A percentile compares a stretch with the other conserved stretches of the same genome.
These are phyloP conservation scores for Phaffia tasmanica DNA, from an alignment of 768 basidiomycete species.

Conservation along the genomic window DNA sequence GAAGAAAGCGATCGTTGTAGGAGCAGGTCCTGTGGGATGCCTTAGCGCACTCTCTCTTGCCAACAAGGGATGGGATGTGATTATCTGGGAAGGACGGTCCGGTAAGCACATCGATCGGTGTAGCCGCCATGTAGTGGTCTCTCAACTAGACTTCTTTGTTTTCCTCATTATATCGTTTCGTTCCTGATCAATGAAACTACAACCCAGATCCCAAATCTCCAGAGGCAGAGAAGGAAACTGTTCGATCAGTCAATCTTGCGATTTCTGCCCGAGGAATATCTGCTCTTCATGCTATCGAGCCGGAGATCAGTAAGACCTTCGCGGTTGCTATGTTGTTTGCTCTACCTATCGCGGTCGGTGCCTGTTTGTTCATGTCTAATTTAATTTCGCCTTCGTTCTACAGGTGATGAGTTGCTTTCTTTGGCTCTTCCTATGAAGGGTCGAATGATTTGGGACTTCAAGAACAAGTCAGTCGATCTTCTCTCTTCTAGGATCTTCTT, in stretches of 20 bases:
- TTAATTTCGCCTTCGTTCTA: background rate
- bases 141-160: no score
- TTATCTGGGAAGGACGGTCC: constrained; percentile 19
- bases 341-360: background rate
- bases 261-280: constrained; percentile 54
- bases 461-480: constrained; percentile 14
- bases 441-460: constrained; percentile 24
- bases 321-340: background rate
- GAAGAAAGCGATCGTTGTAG: constrained; percentile 42
- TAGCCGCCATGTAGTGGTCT: background rate
- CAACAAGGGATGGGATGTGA: constrained; percentile 59
- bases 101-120: constrained; percentile 27
- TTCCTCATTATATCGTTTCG: constrained; percentile 29
- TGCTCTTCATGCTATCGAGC: constrained; percentile 70
- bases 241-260: constrained; percentile 24
- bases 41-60: constrained; percentile 76
- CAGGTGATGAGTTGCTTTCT: constrained; percentile 19
- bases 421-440: constrained; percentile 23
- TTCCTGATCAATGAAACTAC: constrained; percentile 44
- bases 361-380: background rate
- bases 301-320: constrained; percentile 32
- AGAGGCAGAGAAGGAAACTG: constrained; percentile 7
- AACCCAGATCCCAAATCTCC: constrained; percentile 17
- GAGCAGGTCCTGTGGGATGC: constrained; percentile 91
- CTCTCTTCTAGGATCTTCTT: constrained; percentile 23